Conservation (phyloP, 805 yeast genomes). For the Ogataea allantospora region DNA sequence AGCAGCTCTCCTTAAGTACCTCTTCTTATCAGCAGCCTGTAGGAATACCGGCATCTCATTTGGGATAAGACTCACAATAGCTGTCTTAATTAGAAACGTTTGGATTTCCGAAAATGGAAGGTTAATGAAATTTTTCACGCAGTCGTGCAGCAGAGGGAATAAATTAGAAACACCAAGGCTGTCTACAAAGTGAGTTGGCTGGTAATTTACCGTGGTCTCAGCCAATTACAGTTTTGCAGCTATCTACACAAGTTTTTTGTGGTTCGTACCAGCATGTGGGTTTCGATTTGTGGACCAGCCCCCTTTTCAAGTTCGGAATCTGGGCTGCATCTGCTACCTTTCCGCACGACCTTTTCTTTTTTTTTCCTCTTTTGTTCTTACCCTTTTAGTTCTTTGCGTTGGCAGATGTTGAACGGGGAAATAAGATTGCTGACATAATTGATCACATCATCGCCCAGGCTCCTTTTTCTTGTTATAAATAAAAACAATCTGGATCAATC, state of each 20-base stretch:
- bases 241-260: no score
- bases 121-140: constrained; percentile 1
- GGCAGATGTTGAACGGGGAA: no score
- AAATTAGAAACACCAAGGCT: neutral
- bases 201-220: no score
- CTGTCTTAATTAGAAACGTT: neutral
- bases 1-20: constrained; percentile 1
- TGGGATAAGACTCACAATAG: neutral
- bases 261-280: no score
- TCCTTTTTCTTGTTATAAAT: neutral
- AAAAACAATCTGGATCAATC: constrained; percentile 2
- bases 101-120: constrained; percentile 2
- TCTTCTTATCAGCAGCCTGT: constrained; percentile 1
- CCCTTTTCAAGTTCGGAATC: no score
- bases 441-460: neutral
- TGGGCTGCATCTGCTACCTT: no score
- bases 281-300: no score
- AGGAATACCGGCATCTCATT: neutral
- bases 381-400: neutral
- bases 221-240: no score
- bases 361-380: neutral
- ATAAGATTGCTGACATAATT: constrained; percentile 2
- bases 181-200: no score
- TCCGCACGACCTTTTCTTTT: no score
- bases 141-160: neutral